Evolutionary conservation across 345 rosid genomes (phyloP), one percentile per base, ranked within the genome.

Genomic region (Boechera divaricarpa): DNA sequence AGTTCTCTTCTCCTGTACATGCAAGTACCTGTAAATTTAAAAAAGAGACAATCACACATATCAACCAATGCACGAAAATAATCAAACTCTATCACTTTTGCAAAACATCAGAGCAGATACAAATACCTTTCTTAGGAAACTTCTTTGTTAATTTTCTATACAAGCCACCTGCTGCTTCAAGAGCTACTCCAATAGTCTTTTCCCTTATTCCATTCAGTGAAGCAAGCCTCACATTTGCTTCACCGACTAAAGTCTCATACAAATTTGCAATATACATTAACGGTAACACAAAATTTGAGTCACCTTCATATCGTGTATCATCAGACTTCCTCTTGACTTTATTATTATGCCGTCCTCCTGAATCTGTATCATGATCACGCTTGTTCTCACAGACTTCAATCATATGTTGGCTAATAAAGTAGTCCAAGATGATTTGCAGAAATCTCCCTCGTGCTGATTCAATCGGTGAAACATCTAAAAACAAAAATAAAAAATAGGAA

Each of bases 121-220:
- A 39, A 54, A 39, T 77, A 94, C 98, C 98, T 86, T 86, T 92
- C 75, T 88, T 94, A 44, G 98, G 98, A 75, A 88, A 92, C 82
- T 90, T 94, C 80, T 89, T 90, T 2, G 97, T 89, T 76, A 94
- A 61, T 70, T 79, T 86, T 78, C 97, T 81, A 70, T 94, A 94
- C 85, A 94, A 88, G 42, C 97, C 98, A 78, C 98, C 97, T 8
- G 97, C 89, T 16, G 97, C 97, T 89, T 94, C 97, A 74, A 94
- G 97, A 57, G 97, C 92, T 42, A 92, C 89, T 13, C 97, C 97
- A 57, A 92, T 86, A 7, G 88, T 88, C 84, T 92, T 94, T 62
- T 89, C 97, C 10, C 92, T 93, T 76, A 87, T 76, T 24, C 89
- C 95, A 86, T 61, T 89, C 85, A 92, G 77, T 28, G 92, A 87